Evolutionary conservation across 2,329 filamentous ascomycete genomes (phyloP), one percentile per base, ranked within the genome.

Genomic region (Neobulgaria alba): DNA sequence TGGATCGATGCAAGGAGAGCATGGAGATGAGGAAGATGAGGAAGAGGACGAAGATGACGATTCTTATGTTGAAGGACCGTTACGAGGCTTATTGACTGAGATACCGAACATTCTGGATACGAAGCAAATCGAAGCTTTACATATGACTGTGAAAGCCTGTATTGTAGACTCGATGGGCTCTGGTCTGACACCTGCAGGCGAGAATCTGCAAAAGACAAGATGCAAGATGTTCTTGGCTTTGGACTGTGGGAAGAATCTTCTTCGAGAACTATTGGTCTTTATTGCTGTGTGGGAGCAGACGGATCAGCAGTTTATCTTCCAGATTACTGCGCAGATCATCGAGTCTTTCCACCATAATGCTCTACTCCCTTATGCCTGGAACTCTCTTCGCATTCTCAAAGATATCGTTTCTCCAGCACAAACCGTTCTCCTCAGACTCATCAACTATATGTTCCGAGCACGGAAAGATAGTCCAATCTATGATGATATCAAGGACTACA

Each of bases 201-300:
- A 87, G 57, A 94, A 90, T 57, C 79, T 95, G 64, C 88, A 95
- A 61, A 86, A 88, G 47, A 86, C 90, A 1, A 73, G 90, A 16
- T 95, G 89, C 56, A 85, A 93, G 57, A 84, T 95, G 57, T 76
- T 96, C 36, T 69, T 96, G 31, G 88, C 88, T 0, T 77, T 94
- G 45, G 88, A 95, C 57, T 93, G 87, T 47, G 90, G 90, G 3
- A 81, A 89, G 52, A 95, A 93, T 57, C 69, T 96, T 3, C 69
- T 96, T 1, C 75, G 90, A 41, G 90, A 96, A 61, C 76, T 96
- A 56, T 71, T 96, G 32, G 93, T 96, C 43, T 95, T 95, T 60
- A 94, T 95, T 48, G 90, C 90, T 4, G 89, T 94, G 7, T 96
- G 90, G 90, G 90, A 95, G 58, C 80, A 95, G 55, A 83, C 87